A percentile compares a stretch with the other conserved stretches of the same genome.
These are phyloP conservation scores for Dothistroma pini DNA, from an alignment of 2,329 filamentous ascomycete genomes.

Conservation along the genomic window DNA sequence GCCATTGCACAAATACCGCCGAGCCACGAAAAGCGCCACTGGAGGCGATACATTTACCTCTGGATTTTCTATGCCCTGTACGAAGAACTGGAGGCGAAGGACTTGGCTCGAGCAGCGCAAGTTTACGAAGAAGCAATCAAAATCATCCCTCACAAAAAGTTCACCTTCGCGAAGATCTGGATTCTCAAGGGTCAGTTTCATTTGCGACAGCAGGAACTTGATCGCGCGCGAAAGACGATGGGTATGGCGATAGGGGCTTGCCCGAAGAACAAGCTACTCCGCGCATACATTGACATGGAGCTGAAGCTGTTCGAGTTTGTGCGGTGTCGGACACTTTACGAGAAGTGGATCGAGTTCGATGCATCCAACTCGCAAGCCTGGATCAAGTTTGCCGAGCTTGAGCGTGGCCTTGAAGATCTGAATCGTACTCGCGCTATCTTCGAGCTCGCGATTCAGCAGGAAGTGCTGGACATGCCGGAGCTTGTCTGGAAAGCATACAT, in stretches of 20 bases:
- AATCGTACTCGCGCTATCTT: conserved; percentile 88
- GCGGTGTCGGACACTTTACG: conserved; percentile 84
- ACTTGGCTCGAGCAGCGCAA: conserved; percentile 73
- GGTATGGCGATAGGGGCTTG: conserved; percentile 90
- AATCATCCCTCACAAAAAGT: conserved; percentile 90
- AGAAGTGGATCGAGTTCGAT: conserved; percentile 93
- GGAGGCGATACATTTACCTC: conserved; percentile 94
- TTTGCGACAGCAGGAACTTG: conserved; percentile 77
- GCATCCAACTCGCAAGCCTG: conserved; percentile 86
- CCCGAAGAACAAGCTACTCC: conserved; percentile 93
- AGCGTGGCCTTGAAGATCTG: conserved; percentile 84
- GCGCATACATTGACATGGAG: conserved; percentile 89
- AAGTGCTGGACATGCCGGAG: conserved; percentile 92
- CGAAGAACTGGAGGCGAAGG: conserved; percentile 83
- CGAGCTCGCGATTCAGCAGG: conserved; percentile 80
- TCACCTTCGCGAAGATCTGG: conserved; percentile 98
- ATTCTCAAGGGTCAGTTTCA: conserved; percentile 91
- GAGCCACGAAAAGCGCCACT: conserved; percentile 93
- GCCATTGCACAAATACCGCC: conserved; percentile 94
- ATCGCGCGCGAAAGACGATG: conserved; percentile 78
- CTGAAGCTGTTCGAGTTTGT: conserved; percentile 91
- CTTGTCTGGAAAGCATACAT: conserved; percentile 98
- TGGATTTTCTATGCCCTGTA: conserved; percentile 97
- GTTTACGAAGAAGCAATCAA: conserved; percentile 87
- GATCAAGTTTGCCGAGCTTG: conserved; percentile 94